Evolutionary conservation across 768 basidiomycete genomes (phyloP), one percentile per base, ranked within the genome.

Genomic region (Lactarius quietus): DNA sequence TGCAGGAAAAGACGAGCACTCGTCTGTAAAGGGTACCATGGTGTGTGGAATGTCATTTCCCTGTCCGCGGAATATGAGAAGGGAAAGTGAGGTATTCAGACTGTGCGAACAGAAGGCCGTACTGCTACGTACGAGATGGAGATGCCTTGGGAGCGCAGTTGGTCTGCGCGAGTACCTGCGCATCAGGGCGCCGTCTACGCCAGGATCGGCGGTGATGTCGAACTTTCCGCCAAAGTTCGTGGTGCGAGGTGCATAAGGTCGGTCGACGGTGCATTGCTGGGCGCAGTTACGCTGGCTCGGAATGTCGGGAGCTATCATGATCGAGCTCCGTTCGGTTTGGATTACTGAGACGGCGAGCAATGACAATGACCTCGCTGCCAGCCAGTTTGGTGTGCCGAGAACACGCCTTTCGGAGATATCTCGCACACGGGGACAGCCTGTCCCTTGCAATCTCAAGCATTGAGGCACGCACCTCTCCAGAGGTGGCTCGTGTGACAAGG

Each of bases 221-320:
- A 65, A 65, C 48, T 39, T 61, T 55, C 64, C 64, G 31, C 61
- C 3, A 52, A 57, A 61, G 29, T 28, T 61, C 36, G 60, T n/a
- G n/a, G n/a, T n/a, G n/a, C n/a, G n/a, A n/a, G n/a, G n/a, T n/a
- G n/a, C n/a, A n/a, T n/a, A n/a, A n/a, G n/a, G n/a, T n/a, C n/a
- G n/a, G n/a, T n/a, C n/a, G n/a, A n/a, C n/a, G n/a, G n/a, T n/a
- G n/a, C n/a, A n/a, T n/a, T n/a, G n/a, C n/a, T n/a, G n/a, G n/a
- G n/a, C n/a, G n/a, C n/a, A n/a, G n/a, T n/a, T n/a, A n/a, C n/a
- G n/a, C n/a, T n/a, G n/a, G n/a, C n/a, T n/a, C n/a, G n/a, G n/a
- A n/a, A n/a, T n/a, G n/a, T n/a, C n/a, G n/a, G n/a, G n/a, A n/a
- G n/a, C n/a, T n/a, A n/a, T n/a, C n/a, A n/a, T n/a, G n/a, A n/a